Base-by-base conservation (phyloP, 306 rosid species). In the Cicer pinnatifidum region DNA sequence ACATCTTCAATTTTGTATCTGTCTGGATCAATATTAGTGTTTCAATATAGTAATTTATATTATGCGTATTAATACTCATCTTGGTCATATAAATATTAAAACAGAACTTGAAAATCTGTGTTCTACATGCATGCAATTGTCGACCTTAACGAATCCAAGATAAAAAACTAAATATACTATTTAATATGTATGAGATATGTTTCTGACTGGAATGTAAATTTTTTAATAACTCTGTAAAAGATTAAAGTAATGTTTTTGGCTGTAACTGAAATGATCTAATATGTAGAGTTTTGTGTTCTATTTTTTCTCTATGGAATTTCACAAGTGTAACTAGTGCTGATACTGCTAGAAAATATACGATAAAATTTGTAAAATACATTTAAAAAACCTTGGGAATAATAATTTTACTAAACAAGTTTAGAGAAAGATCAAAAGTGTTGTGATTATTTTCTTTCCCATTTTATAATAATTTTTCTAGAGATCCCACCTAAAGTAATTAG, bases 31-130 rank as follows among this genome's bases (percentile, higher is more conserved):
- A 10, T 23, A 17, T 45, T 67, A 16, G 72, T 69, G 35, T 65
- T 10, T 60, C 75, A 64, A 67, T 62, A 46, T 69, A 73, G 61
- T 60, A 50, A 7, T 19, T 56, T 37, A 48, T 48, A 16, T 75
- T 62, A 50, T 77, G 67, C 57, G 0, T 57, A 68, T 57, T 56
- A 64, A 57, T 78, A 62, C 57, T 75, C 60, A 75, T 73, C 47
- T 72, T 82, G 73, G 9, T 54, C 66, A 17, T 57, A 38, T 78
- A 50, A 20, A 23, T 68, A 45, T 82, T 33, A 46, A 28, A 28
- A 53, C 33, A 16, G 20, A 44, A 41, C 6, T 58, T 15, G 43
- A 39, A 57, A 45, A 57, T 71, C 4, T 33, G 44, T 51, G 54
- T 19, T 61, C 46, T 64, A 16, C 67, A 33, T 57, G 57, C 69